These are phyloP conservation scores for Trametes sanguinea DNA, from an alignment of 768 basidiomycete genomes.

Conservation along the genomic window DNA sequence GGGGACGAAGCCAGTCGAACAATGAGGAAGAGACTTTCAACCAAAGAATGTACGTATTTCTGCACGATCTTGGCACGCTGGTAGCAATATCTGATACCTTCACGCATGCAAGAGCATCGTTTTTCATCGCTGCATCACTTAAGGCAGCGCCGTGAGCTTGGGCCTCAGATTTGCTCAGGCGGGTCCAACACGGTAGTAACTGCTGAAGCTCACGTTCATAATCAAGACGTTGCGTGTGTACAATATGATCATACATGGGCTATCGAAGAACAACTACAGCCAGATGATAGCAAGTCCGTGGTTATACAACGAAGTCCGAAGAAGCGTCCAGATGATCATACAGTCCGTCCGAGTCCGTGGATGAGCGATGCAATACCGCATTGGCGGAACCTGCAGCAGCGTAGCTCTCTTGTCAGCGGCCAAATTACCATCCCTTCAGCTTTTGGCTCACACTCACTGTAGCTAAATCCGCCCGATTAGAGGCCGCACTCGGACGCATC, in stretches of 20 bases:
- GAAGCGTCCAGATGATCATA: constrained; percentile 2
- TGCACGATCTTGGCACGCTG: too few species aligned
- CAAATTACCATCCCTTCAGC: neutral
- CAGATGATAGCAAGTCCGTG: constrained; percentile 4
- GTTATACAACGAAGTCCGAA: constrained; percentile 8
- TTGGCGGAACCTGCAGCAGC: neutral
- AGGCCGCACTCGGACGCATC: constrained; percentile 52
- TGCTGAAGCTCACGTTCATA: too few species aligned
- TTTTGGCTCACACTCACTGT: neutral
- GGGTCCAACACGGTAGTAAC: too few species aligned
- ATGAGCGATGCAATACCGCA: neutral
- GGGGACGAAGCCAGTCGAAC: too few species aligned
- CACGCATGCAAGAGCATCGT: too few species aligned
- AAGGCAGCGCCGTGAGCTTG: too few species aligned
- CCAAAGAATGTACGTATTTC: too few species aligned
- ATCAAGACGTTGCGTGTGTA: too few species aligned
- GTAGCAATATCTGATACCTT: too few species aligned
- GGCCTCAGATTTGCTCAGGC: too few species aligned
- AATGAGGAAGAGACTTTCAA: too few species aligned
- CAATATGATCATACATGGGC: neutral
- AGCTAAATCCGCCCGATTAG: constrained; percentile 18
- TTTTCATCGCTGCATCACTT: too few species aligned
- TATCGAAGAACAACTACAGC: constrained; percentile 7
- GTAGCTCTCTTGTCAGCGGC: neutral
- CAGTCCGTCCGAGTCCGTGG: neutral